Base-by-base conservation (phyloP, 345 rosid species). In the Populus nigra region DNA sequence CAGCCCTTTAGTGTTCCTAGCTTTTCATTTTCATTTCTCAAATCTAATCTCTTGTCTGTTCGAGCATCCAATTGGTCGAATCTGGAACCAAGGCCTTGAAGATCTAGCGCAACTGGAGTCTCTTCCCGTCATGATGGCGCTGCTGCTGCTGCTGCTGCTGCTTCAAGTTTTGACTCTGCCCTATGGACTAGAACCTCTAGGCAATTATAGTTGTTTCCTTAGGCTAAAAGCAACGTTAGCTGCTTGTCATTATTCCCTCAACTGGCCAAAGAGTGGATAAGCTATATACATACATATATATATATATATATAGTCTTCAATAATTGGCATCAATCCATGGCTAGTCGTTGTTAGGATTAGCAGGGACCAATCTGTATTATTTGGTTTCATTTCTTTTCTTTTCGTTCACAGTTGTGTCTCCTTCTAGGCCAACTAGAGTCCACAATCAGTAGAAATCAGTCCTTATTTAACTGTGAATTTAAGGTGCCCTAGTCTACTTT, bases 171-270 rank as follows among this genome's bases (percentile, higher is more conserved):
- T 87, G 82, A 82, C 85, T 78, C 84, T 82, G 33, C 33, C 76
- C 66, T 61, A 36, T 23, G 49, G 12, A 59, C 65, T 1, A 43
- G 22, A 25, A 25, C 66, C 61, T 55, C 68, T 73, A 73, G 73
- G 75, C 72, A 79, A 82, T 80, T 67, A 80, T 80, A n/a, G 71
- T 49, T 78, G 82, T 75, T 79, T 80, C 74, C 78, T 85, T 83
- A 22, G 75, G 76, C 53, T 22, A 73, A 87, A 85, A 79, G 85
- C 81, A 87, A 83, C 13, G 38, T 5, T 77, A 72, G 43, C 49
- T 27, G 16, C 27, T 36, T 33, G 20, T 76, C 79, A 80, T 81
- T 69, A 67, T 83, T 78, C 76, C 76, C 71, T 73, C 3, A n/a
- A 53, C 59, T 59, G 65, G 65, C n/a, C 27, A 23, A 23, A 10